These are phyloP conservation scores for Exophiala phaeomuriformis DNA, from an alignment of 2,329 filamentous ascomycete species.

Conservation along the genomic window DNA sequence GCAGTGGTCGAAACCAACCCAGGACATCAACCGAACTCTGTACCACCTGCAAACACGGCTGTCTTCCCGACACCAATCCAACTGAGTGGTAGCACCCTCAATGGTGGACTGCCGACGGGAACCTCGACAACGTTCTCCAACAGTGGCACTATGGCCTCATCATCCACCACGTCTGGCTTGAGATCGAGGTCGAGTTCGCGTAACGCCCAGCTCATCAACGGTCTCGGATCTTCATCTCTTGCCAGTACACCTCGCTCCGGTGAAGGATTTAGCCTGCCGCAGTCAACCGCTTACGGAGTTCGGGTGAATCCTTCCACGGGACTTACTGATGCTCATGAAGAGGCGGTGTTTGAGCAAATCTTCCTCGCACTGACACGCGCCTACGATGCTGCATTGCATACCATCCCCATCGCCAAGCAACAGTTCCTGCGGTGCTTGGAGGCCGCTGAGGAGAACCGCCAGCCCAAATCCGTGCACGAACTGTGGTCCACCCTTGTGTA, in stretches of 20 bases:
- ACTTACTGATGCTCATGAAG: slow-evolving; percentile 63
- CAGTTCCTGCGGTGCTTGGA: slow-evolving; percentile 61
- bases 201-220: slow-evolving; percentile 23
- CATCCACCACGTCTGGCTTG: slow-evolving; percentile 10
- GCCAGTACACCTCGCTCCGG: slow-evolving; percentile 69
- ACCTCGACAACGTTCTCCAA: slow-evolving; percentile 19
- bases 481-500: slow-evolving; percentile 65
- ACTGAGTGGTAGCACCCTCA: slow-evolving; percentile 20
- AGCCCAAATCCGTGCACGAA: slow-evolving; percentile 53
- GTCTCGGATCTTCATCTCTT: slow-evolving; percentile 43
- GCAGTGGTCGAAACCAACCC: slow-evolving; percentile 26
- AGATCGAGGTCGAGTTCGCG: slow-evolving; percentile 27
- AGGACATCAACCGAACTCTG: slow-evolving; percentile 14
- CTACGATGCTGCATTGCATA: slow-evolving; percentile 64
- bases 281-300: slow-evolving; percentile 40
- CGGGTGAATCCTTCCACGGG: slow-evolving; percentile 52
- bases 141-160: slow-evolving; percentile 17
- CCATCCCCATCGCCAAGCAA: slow-evolving; percentile 60
- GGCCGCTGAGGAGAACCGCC: slow-evolving; percentile 54
- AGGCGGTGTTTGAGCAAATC: slow-evolving; percentile 73
- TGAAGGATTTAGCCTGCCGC: slow-evolving; percentile 64
- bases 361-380: slow-evolving; percentile 68
- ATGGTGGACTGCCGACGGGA: slow-evolving; percentile 11
- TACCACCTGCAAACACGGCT: slow-evolving; percentile 34
- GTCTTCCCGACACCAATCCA: slow-evolving; percentile 20